Conservation (phyloP, 192 early-diverging fungal species). For the Podila verticillata region DNA sequence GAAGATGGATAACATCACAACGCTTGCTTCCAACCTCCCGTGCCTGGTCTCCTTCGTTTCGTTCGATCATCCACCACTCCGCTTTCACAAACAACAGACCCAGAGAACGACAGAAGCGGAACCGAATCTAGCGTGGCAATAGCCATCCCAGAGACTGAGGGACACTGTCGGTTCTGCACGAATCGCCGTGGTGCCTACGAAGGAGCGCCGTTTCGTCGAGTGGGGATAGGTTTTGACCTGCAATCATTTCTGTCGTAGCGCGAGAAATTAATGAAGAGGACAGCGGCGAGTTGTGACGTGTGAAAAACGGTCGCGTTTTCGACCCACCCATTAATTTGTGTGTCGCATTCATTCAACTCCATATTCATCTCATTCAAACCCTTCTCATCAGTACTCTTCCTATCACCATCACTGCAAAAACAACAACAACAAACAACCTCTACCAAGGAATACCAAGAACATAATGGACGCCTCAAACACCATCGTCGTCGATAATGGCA, state of each 20-base stretch:
- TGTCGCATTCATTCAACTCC: not conserved
- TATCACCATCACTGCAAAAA: not conserved
- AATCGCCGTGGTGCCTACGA: not conserved
- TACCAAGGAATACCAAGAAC: not conserved
- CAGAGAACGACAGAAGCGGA: too few relatives aligned
- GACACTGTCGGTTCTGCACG: not conserved
- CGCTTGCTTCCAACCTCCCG: too few relatives aligned
- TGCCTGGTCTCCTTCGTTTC: too few relatives aligned
- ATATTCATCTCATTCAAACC: not conserved
- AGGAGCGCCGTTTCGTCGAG: too few relatives aligned
- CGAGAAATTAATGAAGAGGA: too few relatives aligned
- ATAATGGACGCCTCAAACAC: slow-evolving; percentile 72
- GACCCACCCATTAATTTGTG: not conserved
- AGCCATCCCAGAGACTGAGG: not conserved
- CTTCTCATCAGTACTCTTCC: not conserved
- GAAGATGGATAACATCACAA: not conserved
- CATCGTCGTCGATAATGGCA: slow-evolving; percentile 87
- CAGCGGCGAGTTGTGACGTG: not conserved
- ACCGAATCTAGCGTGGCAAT: too few relatives aligned
- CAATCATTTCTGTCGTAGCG: too few relatives aligned
- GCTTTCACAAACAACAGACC: too few relatives aligned
- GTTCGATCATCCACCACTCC: too few relatives aligned
- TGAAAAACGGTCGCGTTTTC: slow-evolving; percentile 1
- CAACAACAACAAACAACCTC: not conserved
- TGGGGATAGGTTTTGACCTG: too few relatives aligned